Conservation (phyloP, 768 basidiomycete species). For the Trametes cubensis region DNA sequence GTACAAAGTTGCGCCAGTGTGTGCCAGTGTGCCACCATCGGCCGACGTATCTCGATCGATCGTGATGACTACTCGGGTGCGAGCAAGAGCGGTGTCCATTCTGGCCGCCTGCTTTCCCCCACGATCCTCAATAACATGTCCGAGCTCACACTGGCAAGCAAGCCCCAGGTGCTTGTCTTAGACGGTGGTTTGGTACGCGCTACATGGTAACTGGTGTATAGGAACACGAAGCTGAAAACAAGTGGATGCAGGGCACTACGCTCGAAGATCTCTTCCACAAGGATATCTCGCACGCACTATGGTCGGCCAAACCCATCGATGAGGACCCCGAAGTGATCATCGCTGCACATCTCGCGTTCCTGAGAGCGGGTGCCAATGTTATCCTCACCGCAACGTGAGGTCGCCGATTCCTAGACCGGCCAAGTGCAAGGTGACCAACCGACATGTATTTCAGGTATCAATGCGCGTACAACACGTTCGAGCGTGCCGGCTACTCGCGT, state of each 20-base stretch:
- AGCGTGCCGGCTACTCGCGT: conserved; percentile 49
- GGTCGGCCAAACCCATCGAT: conserved; percentile 68
- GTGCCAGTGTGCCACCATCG: not conserved
- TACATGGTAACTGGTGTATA: not conserved
- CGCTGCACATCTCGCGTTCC: conserved; percentile 62
- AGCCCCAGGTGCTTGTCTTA: conserved; percentile 1
- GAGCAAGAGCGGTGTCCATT: not conserved
- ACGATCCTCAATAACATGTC: not conserved
- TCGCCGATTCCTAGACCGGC: not conserved
- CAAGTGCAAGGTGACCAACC: no score
- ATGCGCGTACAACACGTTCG: conserved; percentile 57
- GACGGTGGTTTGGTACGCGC: conserved; percentile 29
- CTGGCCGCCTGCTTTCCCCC: not conserved
- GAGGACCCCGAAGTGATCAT: conserved; percentile 56
- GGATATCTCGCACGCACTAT: conserved; percentile 60
- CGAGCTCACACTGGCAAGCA: not conserved
- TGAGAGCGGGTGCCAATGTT: conserved; percentile 65
- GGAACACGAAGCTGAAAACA: not conserved
- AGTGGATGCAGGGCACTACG: conserved; percentile 54
- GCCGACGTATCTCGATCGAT: conserved; percentile 13
- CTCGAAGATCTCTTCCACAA: conserved; percentile 54
- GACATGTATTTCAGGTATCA: conserved; percentile 57
- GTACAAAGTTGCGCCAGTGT: not conserved
- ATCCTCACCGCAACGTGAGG: conserved; percentile 72
- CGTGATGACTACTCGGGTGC: not conserved